Conservation (phyloP, 768 basidiomycete genomes). For the Suillus lakei region DNA sequence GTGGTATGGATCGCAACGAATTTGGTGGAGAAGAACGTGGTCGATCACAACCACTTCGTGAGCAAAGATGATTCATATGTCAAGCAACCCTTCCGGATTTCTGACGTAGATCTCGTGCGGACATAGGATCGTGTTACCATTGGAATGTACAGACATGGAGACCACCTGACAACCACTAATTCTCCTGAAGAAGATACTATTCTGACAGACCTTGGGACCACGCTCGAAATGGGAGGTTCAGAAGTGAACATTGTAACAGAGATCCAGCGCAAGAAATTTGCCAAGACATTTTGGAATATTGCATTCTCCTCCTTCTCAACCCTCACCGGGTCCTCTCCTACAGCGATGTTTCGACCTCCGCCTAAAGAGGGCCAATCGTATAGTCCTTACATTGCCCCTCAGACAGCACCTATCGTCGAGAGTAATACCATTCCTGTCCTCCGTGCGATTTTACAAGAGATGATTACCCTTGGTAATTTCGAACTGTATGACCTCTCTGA, state of each 20-base stretch:
- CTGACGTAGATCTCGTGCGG: background rate
- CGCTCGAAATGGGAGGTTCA: constrained; percentile 54
- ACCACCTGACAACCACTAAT: constrained; percentile 46
- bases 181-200: constrained; percentile 44
- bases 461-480: constrained; percentile 44
- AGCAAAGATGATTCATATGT: constrained; percentile 1
- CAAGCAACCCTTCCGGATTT: background rate
- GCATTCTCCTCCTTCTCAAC: constrained; percentile 57
- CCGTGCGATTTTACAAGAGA: constrained; percentile 50
- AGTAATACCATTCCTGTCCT: constrained; percentile 52
- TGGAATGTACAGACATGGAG: constrained; percentile 57
- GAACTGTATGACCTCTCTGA: background rate
- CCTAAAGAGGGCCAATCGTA: constrained; percentile 42
- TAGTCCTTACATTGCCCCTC: constrained; percentile 43
- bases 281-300: constrained; percentile 71
- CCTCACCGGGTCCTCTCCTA: constrained; percentile 51
- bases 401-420: constrained; percentile 46
- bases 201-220: constrained; percentile 48
- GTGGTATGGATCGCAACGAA: constrained; percentile 62
- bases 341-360: constrained; percentile 55
- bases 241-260: constrained; percentile 53
- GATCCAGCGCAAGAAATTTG: constrained; percentile 65
- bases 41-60: constrained; percentile 30
- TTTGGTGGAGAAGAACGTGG: constrained; percentile 47
- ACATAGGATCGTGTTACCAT: constrained; percentile 53